Conservation (phyloP, 495 filamentous ascomycete species). For the Podospora comata region DNA sequence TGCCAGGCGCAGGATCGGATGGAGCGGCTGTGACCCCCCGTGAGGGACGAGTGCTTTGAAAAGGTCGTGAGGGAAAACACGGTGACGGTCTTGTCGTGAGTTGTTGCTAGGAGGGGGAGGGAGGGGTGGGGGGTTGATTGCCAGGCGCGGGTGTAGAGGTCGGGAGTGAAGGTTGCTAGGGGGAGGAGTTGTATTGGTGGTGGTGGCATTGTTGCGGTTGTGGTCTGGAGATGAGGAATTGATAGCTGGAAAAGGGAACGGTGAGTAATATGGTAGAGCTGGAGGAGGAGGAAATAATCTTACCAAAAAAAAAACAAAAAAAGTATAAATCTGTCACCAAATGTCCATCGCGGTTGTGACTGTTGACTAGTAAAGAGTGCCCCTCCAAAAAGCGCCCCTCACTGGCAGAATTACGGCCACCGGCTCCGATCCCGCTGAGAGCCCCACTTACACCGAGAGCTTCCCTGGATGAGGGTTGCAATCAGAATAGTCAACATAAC, state of each 20-base stretch:
- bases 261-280: neutral
- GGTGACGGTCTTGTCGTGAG: slow-evolving; percentile 78
- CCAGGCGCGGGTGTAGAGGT: slow-evolving; percentile 83
- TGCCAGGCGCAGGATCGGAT: slow-evolving; percentile 83
- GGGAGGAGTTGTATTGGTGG: slow-evolving; percentile 23
- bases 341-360: neutral
- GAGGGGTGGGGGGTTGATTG: slow-evolving; percentile 78
- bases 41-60: slow-evolving; percentile 69
- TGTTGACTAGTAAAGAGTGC: slow-evolving; percentile 2
- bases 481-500: slow-evolving; percentile 3
- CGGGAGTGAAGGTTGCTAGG: slow-evolving; percentile 55
- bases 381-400: slow-evolving; percentile 9
- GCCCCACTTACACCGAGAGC: slow-evolving; percentile 8
- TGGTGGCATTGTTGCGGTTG: neutral
- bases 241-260: neutral
- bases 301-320: neutral
- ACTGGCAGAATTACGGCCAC: slow-evolving; percentile 10
- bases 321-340: neutral
- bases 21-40: slow-evolving; percentile 85
- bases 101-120: slow-evolving; percentile 83
- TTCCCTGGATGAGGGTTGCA: slow-evolving; percentile 20
- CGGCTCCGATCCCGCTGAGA: slow-evolving; percentile 30
- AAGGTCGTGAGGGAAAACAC: slow-evolving; percentile 83
- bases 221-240: neutral
- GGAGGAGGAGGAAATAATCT: neutral